Conservation (phyloP, 129 eudicot genomes). For the Lonicera japonica region DNA sequence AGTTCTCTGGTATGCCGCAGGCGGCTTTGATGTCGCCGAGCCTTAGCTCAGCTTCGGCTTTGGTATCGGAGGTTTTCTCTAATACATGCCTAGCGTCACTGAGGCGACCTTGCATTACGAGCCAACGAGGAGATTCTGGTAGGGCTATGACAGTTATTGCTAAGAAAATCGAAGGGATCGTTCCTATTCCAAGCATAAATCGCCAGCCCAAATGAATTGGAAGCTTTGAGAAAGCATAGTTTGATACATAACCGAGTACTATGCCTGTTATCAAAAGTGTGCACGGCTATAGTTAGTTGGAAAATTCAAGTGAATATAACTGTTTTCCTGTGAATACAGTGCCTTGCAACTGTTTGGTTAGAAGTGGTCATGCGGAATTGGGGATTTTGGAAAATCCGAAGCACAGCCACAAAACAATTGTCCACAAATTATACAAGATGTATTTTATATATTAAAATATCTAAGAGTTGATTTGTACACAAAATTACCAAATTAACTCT, state of each 20-base stretch:
- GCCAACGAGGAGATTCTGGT: slow-evolving; percentile 41
- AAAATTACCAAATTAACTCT: too few relatives aligned
- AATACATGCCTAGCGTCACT: slow-evolving; percentile 20
- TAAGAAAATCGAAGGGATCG: slow-evolving; percentile 17
- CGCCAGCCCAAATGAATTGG: slow-evolving; percentile 22
- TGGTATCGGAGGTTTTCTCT: slow-evolving; percentile 13
- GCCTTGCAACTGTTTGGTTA: too few relatives aligned
- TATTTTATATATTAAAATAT: too few relatives aligned
- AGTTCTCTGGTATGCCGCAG: slow-evolving; percentile 27
- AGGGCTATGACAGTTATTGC: slow-evolving; percentile 21
- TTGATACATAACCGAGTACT: slow-evolving; percentile 31
- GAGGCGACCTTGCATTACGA: slow-evolving; percentile 29
- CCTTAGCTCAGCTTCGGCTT: slow-evolving; percentile 17
- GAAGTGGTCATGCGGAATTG: too few relatives aligned
- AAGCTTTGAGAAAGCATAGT: slow-evolving; percentile 26
- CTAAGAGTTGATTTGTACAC: too few relatives aligned
- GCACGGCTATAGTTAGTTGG: too few relatives aligned
- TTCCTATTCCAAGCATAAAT: slow-evolving; percentile 35
- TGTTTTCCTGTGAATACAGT: too few relatives aligned
- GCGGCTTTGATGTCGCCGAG: slow-evolving; percentile 28
- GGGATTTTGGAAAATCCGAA: too few relatives aligned
- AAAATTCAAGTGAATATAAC: too few relatives aligned
- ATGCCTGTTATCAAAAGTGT: slow-evolving; percentile 11
- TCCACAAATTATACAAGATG: too few relatives aligned
- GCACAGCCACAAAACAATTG: too few relatives aligned